These are phyloP conservation scores for Rhizopus sp. DNA, from an alignment of 371 early-diverging fungal genomes.

Conservation along the genomic window DNA sequence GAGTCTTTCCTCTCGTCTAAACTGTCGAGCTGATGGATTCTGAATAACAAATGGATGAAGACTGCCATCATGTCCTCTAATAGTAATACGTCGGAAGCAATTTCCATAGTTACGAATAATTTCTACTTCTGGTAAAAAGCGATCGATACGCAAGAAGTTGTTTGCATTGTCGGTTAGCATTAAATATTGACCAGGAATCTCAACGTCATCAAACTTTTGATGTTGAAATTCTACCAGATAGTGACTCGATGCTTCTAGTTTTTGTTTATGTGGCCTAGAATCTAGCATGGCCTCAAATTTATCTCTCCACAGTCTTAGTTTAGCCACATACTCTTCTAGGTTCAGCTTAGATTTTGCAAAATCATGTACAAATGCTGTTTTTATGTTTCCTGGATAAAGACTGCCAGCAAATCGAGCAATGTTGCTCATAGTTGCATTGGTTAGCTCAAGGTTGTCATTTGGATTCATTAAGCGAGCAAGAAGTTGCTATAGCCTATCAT, in stretches of 20 bases:
- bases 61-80: constrained; percentile 92
- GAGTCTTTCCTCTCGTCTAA: constrained; percentile 92
- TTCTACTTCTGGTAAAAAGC: constrained; percentile 90
- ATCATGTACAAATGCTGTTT: constrained; percentile 85
- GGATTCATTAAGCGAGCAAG: constrained; percentile 63
- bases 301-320: constrained; percentile 86
- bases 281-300: constrained; percentile 85
- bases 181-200: constrained; percentile 97
- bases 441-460: constrained; percentile 65
- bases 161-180: constrained; percentile 82
- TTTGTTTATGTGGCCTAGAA: constrained; percentile 76
- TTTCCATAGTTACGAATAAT: constrained; percentile 76
- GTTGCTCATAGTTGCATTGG: constrained; percentile 80
- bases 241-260: constrained; percentile 83
- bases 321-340: constrained; percentile 78
- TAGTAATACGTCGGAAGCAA: constrained; percentile 77
- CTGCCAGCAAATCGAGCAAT: constrained; percentile 83
- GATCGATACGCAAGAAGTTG: constrained; percentile 92
- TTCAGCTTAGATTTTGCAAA: constrained; percentile 84
- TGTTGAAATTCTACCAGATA: constrained; percentile 97
- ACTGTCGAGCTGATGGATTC: constrained; percentile 84
- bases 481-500: constrained; percentile 50
- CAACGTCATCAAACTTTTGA: constrained; percentile 96
- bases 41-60: constrained; percentile 91
- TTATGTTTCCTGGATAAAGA: constrained; percentile 76